Evolutionary conservation across 2,329 filamentous ascomycete genomes (phyloP), one percentile per base, ranked within the genome.

Genomic region (Colletotrichum shisoi): DNA sequence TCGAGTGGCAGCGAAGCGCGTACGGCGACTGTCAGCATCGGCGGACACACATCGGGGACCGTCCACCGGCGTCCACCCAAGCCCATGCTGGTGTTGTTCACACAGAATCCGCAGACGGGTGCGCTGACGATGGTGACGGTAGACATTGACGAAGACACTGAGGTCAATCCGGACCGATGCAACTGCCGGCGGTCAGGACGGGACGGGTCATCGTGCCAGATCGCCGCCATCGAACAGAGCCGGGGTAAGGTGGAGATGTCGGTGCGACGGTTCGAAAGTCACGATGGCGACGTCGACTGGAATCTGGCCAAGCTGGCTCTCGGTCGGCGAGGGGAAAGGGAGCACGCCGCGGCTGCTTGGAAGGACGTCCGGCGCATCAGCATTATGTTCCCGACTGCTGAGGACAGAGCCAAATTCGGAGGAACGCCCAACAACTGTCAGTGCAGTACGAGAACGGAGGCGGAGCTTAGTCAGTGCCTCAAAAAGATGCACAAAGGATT

Each of bases 1-100:
- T 63, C 68, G 8, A 69, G 62, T 21, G 56, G 60, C 19, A 69
- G 65, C 40, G 67, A 69, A 7, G 56, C 70, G 11, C 69, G 66
- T 19, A 70, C 69, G 2, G 57, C 70, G 4, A 71, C 64, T 2
- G 60, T 70, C 3, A 58, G 56, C 34, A 63, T 60, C 11, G 76
- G 72, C 15, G 71, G 70, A 3, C 70, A 71, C 19, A 71, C 71
- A 7, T 74, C 73, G 1, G 76, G 75, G 2, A 70, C 72, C 8
- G 63, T 78, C 4, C 74, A 77, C 39, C 71, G 69, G 21, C 70
- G 71, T 15, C 76, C 76, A 1, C 62, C 71, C n/a, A 76, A 76
- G 46, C 76, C 77, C 2, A 73, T 77, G 73, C 73, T 78, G 5
- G 75, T 78, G 2, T 61, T 78, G 7, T 78, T 77, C 53, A 77